Percentiles rank a stretch among this genome's conserved stretches.
Evolutionary conservation across 345 rosid species (phyloP).

Genomic region (Eucalyptus cloeziana): DNA sequence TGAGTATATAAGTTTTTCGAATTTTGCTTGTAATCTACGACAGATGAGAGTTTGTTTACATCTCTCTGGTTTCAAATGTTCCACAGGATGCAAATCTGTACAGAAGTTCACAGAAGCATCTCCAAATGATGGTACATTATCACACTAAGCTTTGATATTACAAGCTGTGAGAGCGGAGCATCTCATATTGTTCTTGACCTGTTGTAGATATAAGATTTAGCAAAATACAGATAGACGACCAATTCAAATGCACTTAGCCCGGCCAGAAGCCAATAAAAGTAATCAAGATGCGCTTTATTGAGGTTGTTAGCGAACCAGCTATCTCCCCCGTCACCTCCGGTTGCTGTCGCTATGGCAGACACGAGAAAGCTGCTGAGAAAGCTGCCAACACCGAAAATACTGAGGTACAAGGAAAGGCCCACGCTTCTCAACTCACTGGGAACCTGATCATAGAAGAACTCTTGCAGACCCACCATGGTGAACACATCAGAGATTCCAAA

Average conservation of each 20-base stretch:
- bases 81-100: not conserved
- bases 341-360: constrained; percentile 32
- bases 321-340: constrained; percentile 18
- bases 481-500: constrained; percentile 42
- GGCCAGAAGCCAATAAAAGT: constrained; percentile 45
- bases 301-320: constrained; percentile 50
- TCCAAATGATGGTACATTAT: not conserved
- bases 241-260: constrained; percentile 30
- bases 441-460: constrained; percentile 59
- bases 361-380: constrained; percentile 45
- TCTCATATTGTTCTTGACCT: not conserved
- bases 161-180: not conserved
- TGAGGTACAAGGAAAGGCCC: constrained; percentile 50
- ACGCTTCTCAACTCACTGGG: constrained; percentile 41
- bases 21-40: not conserved
- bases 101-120: not conserved
- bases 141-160: not conserved
- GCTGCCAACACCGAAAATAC: constrained; percentile 53
- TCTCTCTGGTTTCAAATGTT: not conserved
- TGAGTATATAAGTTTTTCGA: not conserved
- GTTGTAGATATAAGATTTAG: constrained; percentile 26
- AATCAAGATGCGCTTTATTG: constrained; percentile 49
- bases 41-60: not conserved
- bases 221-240: constrained; percentile 15
- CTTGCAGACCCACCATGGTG: constrained; percentile 58